phyloP scores from a whole-genome alignment of 495 filamentous ascomycete species.

The Lasiosphaeria ovina region DNA sequence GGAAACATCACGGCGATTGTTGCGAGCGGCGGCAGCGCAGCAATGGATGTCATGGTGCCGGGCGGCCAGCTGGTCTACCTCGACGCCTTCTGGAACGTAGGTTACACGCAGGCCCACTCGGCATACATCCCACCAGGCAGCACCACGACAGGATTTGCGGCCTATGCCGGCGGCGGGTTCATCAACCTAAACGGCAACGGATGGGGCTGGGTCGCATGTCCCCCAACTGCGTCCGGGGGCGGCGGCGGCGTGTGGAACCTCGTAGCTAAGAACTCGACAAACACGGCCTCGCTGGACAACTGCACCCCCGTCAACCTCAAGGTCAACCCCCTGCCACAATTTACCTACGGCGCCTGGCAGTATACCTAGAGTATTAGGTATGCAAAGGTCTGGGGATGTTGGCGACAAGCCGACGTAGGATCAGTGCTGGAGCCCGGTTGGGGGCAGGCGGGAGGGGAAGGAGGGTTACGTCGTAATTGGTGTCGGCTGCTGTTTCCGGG shows the following conservation, averaged over 20 bases:
- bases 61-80: slow-evolving; percentile 68
- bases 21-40: slow-evolving; percentile 14
- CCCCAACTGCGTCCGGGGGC: slow-evolving; percentile 25
- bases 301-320: slow-evolving; percentile 31
- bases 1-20: slow-evolving; percentile 29
- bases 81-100: slow-evolving; percentile 51
- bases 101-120: slow-evolving; percentile 61
- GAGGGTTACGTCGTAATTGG: too few relatives aligned
- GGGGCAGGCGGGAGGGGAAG: too few relatives aligned
- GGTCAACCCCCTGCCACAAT: slow-evolving; percentile 23
- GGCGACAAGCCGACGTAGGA: too few relatives aligned
- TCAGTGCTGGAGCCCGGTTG: too few relatives aligned
- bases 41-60: slow-evolving; percentile 53
- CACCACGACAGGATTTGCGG: slow-evolving; percentile 39
- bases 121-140: slow-evolving; percentile 55
- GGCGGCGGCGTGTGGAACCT: slow-evolving; percentile 29
- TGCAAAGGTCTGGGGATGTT: too few relatives aligned
- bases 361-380: slow-evolving; percentile 21
- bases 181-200: slow-evolving; percentile 36
- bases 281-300: slow-evolving; percentile 19
- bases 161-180: slow-evolving; percentile 34
- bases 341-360: slow-evolving; percentile 31
- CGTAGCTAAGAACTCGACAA: slow-evolving; percentile 33
- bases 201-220: slow-evolving; percentile 38
- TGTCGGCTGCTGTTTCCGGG: too few relatives aligned